A percentile compares a stretch with the other conserved stretches of the same genome.
Evolutionary conservation across 1,139 yeast species (phyloP).

Genomic region (Spencermartinsiella ligniputridi): DNA sequence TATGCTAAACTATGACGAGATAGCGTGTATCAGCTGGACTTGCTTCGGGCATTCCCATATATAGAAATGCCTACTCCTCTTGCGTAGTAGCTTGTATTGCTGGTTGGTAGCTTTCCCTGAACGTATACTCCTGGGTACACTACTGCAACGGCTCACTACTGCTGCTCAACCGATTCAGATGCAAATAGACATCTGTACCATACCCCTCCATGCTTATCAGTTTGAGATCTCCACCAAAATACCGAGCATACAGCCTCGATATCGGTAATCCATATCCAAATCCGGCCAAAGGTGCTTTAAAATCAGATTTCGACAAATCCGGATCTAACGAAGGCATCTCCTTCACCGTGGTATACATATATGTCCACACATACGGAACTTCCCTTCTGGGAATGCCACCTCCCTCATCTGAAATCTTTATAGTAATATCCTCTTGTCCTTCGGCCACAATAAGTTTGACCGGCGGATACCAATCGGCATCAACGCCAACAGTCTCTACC

Average conservation of each 20-base stretch:
- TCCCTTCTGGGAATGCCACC: constrained; percentile 89
- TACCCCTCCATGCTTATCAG: constrained; percentile 90
- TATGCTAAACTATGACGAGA: no score
- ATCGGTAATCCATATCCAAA: constrained; percentile 90
- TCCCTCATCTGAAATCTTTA: constrained; percentile 88
- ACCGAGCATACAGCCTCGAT: constrained; percentile 78
- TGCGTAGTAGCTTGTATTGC: no score
- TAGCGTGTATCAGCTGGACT: no score
- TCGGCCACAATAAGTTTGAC: constrained; percentile 86
- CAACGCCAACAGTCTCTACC: constrained; percentile 61
- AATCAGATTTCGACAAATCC: constrained; percentile 46
- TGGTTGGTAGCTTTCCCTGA: no score
- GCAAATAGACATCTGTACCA: constrained; percentile 89
- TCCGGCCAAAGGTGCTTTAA: constrained; percentile 92
- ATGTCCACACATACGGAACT: constrained; percentile 85
- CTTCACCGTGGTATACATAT: constrained; percentile 82
- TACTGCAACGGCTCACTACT: constrained; percentile 46
- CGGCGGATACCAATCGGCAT: constrained; percentile 69
- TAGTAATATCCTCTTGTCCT: constrained; percentile 90
- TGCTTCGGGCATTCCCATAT: no score
- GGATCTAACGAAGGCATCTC: constrained; percentile 66
- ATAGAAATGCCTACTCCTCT: no score
- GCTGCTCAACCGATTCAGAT: constrained; percentile 57
- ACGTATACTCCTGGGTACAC: no score
- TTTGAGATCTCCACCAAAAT: constrained; percentile 87